Conservation (phyloP, 345 rosid species). For the Dipteronia sinensis region DNA sequence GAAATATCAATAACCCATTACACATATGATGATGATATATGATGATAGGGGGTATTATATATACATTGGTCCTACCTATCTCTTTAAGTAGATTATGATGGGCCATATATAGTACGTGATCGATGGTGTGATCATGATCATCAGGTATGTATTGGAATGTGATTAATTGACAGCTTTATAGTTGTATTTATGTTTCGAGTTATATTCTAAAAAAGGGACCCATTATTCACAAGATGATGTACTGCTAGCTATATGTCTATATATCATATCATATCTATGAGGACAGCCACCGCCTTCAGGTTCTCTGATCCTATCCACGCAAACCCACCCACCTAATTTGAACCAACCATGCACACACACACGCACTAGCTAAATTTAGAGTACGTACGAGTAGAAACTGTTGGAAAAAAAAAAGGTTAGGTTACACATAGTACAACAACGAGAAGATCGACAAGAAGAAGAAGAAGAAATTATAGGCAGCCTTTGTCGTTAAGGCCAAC, state of each 20-base stretch:
- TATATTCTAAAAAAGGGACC: conserved; percentile 20
- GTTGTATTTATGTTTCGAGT: conserved; percentile 29
- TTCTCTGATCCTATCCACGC: conserved; percentile 15
- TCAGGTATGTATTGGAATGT: conserved; percentile 12
- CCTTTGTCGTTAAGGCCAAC: not conserved
- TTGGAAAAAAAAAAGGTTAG: not conserved
- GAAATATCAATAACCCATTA: not conserved
- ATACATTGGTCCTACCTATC: conserved; percentile 10
- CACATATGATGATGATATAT: not conserved
- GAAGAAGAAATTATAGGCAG: no score
- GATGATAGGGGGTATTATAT: not conserved
- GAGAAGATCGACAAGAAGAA: conserved; percentile 12
- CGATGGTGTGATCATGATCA: not conserved
- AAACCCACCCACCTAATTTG: not conserved
- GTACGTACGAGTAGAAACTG: conserved; percentile 26
- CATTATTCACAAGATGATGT: not conserved
- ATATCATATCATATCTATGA: conserved; percentile 11
- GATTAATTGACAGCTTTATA: conserved; percentile 20
- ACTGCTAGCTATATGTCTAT: not conserved
- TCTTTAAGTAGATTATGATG: conserved; percentile 15
- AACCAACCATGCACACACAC: conserved; percentile 18
- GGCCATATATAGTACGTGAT: conserved; percentile 3
- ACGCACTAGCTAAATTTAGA: not conserved
- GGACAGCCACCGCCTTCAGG: conserved; percentile 14
- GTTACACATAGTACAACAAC: conserved; percentile 18